Base-by-base conservation (phyloP, 108 stramenopile species). In the Cyclotella baltica region DNA sequence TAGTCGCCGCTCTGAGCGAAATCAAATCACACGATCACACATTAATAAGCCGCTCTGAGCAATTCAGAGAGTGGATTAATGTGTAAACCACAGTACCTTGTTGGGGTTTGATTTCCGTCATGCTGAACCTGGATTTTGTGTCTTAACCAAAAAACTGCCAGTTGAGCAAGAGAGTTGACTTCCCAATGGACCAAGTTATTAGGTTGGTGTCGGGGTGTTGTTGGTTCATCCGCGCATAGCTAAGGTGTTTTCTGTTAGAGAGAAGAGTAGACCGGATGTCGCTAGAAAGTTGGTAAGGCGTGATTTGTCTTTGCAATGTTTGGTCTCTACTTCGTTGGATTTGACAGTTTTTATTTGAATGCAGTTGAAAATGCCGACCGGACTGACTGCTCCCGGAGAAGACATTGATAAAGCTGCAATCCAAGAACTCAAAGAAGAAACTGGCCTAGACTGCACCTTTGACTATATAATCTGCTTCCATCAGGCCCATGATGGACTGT, bases 151-250 rank as follows among this genome's bases (percentile, higher is more conserved):
- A 70, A 92, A 91, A 91, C 68, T 95, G 2, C 90, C 90, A 6
- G 53, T n/a, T 25, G 72, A 88, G 22, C 43, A 76, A 23, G 63
- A 64, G 3, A 88, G 86, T 11, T 62, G 83, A 10, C 57, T 95
- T n/a, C 93, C 93, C 3, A 47, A 75, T 37, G 93, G 93, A 31
- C 93, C 93, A n/a, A 89, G 87, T 5, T 89, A 92, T 80, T 91
- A 95, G 76, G 83, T 92, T 13, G 93, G 93, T 0, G 79, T 95
- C 2, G 93, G 93, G 8, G 89, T 83, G n/a, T 50, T 95, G 27
- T 74, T 95, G 0, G 58, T 95, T n/a, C 87, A 91, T 61, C 91
- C 90, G 0, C 4, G 27, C 23, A 68, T 76, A 31, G 83, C 85
- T 8, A 76, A 89, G 75, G 90, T 92, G 89, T 76, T 95, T 34